Percentiles rank a stretch among this genome's conserved stretches.
phyloP scores from a whole-genome alignment of 2,329 filamentous ascomycete species.

The Aspergillus ruber region DNA sequence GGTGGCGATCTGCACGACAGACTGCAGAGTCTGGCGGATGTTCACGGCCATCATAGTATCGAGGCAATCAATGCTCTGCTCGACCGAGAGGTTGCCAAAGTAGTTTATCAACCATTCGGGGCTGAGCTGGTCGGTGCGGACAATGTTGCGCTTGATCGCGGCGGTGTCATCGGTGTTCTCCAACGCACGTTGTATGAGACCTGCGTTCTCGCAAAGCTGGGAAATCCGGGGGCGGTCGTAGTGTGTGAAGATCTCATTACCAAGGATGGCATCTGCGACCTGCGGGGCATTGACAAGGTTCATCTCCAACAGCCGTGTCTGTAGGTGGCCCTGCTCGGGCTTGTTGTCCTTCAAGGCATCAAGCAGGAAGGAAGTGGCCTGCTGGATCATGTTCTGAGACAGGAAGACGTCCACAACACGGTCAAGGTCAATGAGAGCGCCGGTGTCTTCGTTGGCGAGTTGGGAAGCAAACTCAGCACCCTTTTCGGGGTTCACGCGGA shows the following conservation, averaged over 20 bases:
- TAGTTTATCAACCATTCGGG: constrained; percentile 87
- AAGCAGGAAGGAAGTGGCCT: constrained; percentile 94
- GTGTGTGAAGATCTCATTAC: constrained; percentile 97
- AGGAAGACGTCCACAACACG: constrained; percentile 97
- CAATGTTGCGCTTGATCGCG: constrained; percentile 84
- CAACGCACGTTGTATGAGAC: constrained; percentile 75
- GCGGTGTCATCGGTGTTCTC: constrained; percentile 92
- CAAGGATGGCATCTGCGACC: constrained; percentile 93
- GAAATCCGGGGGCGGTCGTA: constrained; percentile 90
- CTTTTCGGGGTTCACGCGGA: constrained; percentile 86
- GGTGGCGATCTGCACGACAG: constrained; percentile 90
- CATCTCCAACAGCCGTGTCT: constrained; percentile 95
- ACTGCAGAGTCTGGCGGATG: constrained; percentile 92
- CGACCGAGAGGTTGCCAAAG: constrained; percentile 90
- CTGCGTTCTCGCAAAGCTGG: constrained; percentile 85
- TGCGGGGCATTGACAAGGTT: constrained; percentile 94
- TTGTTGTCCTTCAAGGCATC: constrained; percentile 93
- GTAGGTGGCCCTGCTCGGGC: constrained; percentile 85
- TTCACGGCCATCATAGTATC: constrained; percentile 96
- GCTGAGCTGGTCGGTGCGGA: constrained; percentile 75
- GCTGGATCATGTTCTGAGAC: constrained; percentile 94
- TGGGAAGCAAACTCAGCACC: constrained; percentile 90
- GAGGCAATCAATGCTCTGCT: constrained; percentile 87
- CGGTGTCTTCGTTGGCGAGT: constrained; percentile 81
- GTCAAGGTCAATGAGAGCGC: constrained; percentile 83